These are phyloP conservation scores for Neurospora crassa DNA, from an alignment of 2,329 filamentous ascomycete species.

Conservation along the genomic window DNA sequence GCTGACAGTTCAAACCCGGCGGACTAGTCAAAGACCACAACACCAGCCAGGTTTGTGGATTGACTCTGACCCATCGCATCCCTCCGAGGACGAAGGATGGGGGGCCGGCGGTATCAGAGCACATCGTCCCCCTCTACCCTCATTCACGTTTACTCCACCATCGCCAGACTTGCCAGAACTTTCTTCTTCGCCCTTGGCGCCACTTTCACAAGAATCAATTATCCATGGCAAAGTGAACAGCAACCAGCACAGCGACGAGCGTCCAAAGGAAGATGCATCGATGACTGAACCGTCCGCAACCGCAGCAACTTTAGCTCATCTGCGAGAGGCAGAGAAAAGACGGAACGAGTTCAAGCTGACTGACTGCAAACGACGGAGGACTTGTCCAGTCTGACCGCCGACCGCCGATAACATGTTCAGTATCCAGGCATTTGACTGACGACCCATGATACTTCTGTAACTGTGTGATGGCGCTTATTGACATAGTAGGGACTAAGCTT, in stretches of 20 bases:
- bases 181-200: background rate
- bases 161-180: background rate
- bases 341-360: background rate
- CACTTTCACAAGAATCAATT: background rate
- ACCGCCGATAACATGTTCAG: background rate
- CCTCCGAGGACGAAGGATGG: background rate
- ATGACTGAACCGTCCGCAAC: background rate
- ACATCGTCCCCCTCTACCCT: background rate
- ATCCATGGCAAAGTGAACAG: background rate
- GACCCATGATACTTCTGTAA: background rate
- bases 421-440: background rate
- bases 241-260: background rate
- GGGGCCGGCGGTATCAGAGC: background rate
- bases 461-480: background rate
- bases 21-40: background rate
- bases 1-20: background rate
- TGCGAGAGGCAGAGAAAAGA: background rate
- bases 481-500: background rate
- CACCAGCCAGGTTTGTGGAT: background rate
- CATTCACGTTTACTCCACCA: background rate
- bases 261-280: background rate
- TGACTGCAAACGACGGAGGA: background rate
- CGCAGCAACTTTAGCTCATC: background rate
- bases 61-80: background rate
- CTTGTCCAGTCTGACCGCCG: background rate